Evolutionary conservation across 2,329 filamentous ascomycete species (phyloP).

Genomic region (Juglanconis oblonga): DNA sequence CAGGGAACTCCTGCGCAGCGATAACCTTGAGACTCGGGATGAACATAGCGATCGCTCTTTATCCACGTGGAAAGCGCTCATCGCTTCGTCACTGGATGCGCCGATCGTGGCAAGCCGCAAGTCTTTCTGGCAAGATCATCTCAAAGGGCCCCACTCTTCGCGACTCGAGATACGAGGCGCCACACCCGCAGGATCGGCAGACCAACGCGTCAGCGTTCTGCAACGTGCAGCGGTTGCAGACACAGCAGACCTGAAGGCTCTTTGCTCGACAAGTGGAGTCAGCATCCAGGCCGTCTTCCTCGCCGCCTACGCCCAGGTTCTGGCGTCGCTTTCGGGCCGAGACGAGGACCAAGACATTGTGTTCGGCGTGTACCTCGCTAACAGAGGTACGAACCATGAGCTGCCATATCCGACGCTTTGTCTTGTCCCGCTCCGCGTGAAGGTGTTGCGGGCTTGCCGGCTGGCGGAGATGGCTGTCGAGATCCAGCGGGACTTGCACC

Average conservation of each 20-base stretch:
- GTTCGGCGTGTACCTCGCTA: slow-evolving; percentile 81
- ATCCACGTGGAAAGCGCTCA: slow-evolving; percentile 26
- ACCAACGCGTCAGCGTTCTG: slow-evolving; percentile 33
- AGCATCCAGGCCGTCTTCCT: slow-evolving; percentile 74
- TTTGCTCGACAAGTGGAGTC: slow-evolving; percentile 49
- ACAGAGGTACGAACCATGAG: slow-evolving; percentile 57
- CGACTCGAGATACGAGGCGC: slow-evolving; percentile 11
- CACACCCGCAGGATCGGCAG: neutral
- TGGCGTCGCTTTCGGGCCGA: slow-evolving; percentile 22
- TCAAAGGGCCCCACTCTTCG: slow-evolving; percentile 25
- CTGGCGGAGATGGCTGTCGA: slow-evolving; percentile 51
- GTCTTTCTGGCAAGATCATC: slow-evolving; percentile 42
- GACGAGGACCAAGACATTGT: slow-evolving; percentile 42
- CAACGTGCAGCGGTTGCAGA: slow-evolving; percentile 43
- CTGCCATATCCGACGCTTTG: slow-evolving; percentile 71
- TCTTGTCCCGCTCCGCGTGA: slow-evolving; percentile 68
- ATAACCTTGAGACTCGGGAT: too few relatives aligned
- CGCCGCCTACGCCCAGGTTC: slow-evolving; percentile 60
- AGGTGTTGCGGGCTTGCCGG: slow-evolving; percentile 23
- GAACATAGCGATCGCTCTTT: too few relatives aligned
- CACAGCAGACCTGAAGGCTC: slow-evolving; percentile 36
- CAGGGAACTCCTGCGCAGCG: slow-evolving; percentile 19
- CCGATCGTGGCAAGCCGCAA: slow-evolving; percentile 20
- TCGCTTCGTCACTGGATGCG: slow-evolving; percentile 13
- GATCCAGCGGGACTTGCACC: slow-evolving; percentile 67